phyloP scores from a whole-genome alignment of 169 alveolate species.

The Cyclospora cayetanensis region DNA sequence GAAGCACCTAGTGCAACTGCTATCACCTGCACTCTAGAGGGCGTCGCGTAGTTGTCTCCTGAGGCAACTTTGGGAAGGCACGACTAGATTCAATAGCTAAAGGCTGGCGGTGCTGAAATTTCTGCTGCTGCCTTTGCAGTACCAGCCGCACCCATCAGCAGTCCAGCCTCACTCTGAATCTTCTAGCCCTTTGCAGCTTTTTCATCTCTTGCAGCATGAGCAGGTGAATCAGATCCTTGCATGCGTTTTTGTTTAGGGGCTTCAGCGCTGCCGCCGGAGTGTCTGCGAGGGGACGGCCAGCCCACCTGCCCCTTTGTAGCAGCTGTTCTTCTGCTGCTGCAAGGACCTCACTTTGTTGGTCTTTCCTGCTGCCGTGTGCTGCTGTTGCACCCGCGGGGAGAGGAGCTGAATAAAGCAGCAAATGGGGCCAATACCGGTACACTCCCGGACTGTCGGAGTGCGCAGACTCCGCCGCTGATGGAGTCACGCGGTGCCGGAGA shows the following conservation, averaged over 20 bases:
- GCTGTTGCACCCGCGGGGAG: slow-evolving; percentile 25
- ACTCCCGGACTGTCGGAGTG: neutral
- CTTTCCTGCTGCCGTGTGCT: neutral
- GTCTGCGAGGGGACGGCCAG: neutral
- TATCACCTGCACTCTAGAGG: neutral
- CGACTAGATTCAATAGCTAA: too few species aligned
- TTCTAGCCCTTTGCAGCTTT: neutral
- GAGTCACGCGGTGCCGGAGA: slow-evolving; percentile 11
- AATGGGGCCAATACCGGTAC: neutral
- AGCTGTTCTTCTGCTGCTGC: slow-evolving; percentile 19
- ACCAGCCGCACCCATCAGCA: slow-evolving; percentile 9
- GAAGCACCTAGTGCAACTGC: neutral
- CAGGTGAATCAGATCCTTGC: neutral
- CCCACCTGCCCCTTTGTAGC: neutral
- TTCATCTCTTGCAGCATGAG: slow-evolving; percentile 1
- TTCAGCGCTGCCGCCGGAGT: neutral
- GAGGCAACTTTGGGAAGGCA: too few species aligned
- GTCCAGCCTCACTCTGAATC: neutral
- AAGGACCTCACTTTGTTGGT: neutral
- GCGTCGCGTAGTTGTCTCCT: too few species aligned
- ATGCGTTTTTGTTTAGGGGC: slow-evolving; percentile 26
- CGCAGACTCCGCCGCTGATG: neutral
- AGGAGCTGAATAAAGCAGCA: neutral
- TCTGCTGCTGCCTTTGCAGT: too few species aligned
- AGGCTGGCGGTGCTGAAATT: too few species aligned